Percentiles rank a stretch among this genome's conserved stretches.
phyloP scores from a whole-genome alignment of 2,329 filamentous ascomycete species.

The Torrubiella hemipterigena region DNA sequence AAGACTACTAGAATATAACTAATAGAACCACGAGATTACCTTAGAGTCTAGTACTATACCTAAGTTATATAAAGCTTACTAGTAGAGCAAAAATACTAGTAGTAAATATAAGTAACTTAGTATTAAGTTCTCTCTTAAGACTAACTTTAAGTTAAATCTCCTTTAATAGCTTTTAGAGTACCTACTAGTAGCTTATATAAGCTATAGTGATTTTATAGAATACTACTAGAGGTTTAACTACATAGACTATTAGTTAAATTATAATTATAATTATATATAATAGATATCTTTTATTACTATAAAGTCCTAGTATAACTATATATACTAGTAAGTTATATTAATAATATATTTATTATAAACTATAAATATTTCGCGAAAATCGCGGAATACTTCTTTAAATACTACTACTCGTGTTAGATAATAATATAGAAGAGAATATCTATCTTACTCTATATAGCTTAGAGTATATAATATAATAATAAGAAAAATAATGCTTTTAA shows the following conservation, averaged over 20 bases:
- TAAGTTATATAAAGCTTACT: not conserved
- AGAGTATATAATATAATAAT: no score
- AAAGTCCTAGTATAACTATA: no score
- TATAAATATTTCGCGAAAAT: no score
- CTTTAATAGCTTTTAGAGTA: slow-evolving; percentile 1
- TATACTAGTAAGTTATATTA: no score
- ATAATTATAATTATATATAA: slow-evolving; percentile 2
- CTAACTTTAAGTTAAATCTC: not conserved
- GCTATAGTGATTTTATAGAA: slow-evolving; percentile 6
- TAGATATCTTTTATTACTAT: slow-evolving; percentile 5
- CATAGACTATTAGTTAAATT: slow-evolving; percentile 1
- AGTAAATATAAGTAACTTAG: slow-evolving; percentile 1
- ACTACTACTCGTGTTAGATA: no score
- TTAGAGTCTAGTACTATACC: slow-evolving; percentile 1
- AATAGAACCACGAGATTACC: slow-evolving; percentile 6
- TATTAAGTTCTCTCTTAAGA: slow-evolving; percentile 1
- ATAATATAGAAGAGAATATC: no score
- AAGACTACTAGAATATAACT: slow-evolving; percentile 4
- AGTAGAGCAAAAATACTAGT: not conserved
- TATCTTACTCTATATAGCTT: no score
- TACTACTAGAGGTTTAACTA: slow-evolving; percentile 5
- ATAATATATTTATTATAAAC: no score
- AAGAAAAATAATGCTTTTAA: no score
- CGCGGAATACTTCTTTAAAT: no score
- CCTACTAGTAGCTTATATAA: slow-evolving; percentile 2